Evolutionary conservation across 208 protist species (phyloP).

Genomic region (Pavlovales sp.): DNA sequence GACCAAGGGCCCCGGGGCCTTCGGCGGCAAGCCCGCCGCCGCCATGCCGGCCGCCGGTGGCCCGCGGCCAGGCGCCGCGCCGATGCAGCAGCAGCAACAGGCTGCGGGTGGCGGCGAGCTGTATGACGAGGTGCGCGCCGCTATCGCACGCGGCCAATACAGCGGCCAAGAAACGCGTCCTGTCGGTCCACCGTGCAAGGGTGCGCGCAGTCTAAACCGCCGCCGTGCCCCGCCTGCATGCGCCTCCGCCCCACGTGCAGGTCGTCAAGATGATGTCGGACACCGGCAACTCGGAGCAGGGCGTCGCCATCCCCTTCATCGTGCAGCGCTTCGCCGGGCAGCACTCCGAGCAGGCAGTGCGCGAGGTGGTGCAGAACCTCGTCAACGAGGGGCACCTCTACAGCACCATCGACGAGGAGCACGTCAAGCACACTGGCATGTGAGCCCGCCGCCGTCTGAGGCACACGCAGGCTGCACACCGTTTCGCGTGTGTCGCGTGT

Average conservation of each 20-base stretch:
- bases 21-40: neutral
- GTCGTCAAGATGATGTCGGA: neutral
- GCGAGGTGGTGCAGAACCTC: neutral
- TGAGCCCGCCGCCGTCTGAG: no score
- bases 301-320: no score
- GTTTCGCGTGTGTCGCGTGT: no score
- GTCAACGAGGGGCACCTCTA: conserved; percentile 20
- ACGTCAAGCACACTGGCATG: neutral
- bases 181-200: no score
- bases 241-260: neutral
- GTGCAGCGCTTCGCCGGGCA: neutral
- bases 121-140: no score
- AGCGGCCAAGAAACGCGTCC: no score
- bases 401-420: conserved; percentile 14
- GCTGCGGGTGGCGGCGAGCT: no score
- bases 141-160: no score
- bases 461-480: no score
- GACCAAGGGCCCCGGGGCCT: neutral
- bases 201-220: no score
- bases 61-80: neutral
- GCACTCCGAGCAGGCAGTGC: neutral
- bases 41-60: neutral
- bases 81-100: no score
- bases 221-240: no score
- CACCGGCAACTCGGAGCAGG: neutral